A percentile compares a stretch with the other conserved stretches of the same genome.
Conservation (phyloP, 345 rosid genomes). For the thale cress (Arabidopsis thaliana) region TAIR10.1 NC_003074.8:23344501-23345000, state of each 20-base stretch:
- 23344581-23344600: slow-evolving; percentile 49
- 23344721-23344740: slow-evolving; percentile 1
- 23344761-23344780: slow-evolving; percentile 7
- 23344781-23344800: slow-evolving; percentile 2
- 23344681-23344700: background rate
- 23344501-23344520: background rate
- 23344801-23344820: background rate
- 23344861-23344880: background rate
- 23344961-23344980: background rate
- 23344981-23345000: slow-evolving; percentile 1
- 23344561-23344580: slow-evolving; percentile 50
- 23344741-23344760: slow-evolving; percentile 37
- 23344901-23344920: background rate
- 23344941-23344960: too few relatives aligned
- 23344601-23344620: slow-evolving; percentile 44
- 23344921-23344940: background rate
- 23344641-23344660: slow-evolving; percentile 33
- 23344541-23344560: slow-evolving; percentile 47
- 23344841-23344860: background rate
- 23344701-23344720: slow-evolving; percentile 8
- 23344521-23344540: background rate
- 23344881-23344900: background rate
- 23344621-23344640: slow-evolving; percentile 70
- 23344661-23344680: background rate
- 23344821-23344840: slow-evolving; percentile 1